Percentiles rank a stretch among this genome's conserved stretches.
phyloP scores from a whole-genome alignment of 164 flowering plant species.

The Platanus orientalis region DNA sequence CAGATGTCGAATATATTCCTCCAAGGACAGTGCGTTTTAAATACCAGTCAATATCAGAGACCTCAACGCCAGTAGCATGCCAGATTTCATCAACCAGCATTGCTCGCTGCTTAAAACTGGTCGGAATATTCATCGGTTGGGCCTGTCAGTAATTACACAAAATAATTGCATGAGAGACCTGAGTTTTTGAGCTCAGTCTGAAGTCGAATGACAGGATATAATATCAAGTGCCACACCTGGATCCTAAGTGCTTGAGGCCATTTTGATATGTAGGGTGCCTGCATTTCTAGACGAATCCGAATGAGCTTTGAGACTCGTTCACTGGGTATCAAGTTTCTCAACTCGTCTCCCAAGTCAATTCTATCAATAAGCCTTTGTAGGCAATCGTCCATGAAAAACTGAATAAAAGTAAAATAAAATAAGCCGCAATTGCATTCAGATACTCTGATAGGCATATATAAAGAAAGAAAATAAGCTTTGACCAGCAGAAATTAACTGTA shows the following conservation, averaged over 20 bases:
- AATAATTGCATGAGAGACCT: background rate
- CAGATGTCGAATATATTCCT: slow-evolving; percentile 88
- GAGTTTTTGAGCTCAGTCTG: background rate
- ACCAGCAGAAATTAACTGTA: background rate
- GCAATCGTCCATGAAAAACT: slow-evolving; percentile 99
- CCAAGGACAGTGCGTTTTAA: slow-evolving; percentile 89
- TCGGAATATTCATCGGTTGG: slow-evolving; percentile 67
- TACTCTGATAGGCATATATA: background rate
- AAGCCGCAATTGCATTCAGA: background rate
- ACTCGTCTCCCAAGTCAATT: slow-evolving; percentile 50
- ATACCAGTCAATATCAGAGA: slow-evolving; percentile 82
- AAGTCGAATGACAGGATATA: background rate
- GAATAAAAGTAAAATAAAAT: slow-evolving; percentile 16
- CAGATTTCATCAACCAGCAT: slow-evolving; percentile 95
- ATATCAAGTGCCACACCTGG: slow-evolving; percentile 35
- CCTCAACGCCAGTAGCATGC: slow-evolving; percentile 80
- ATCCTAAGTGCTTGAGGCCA: slow-evolving; percentile 93
- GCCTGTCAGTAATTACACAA: slow-evolving; percentile 36
- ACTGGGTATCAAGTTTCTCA: slow-evolving; percentile 62
- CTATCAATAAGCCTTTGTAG: slow-evolving; percentile 67
- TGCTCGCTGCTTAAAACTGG: slow-evolving; percentile 95
- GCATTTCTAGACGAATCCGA: slow-evolving; percentile 71
- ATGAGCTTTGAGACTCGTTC: slow-evolving; percentile 63
- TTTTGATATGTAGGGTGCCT: slow-evolving; percentile 66
- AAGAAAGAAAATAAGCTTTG: background rate